Evolutionary conservation across 768 basidiomycete species (phyloP), one percentile per base, ranked within the genome.

Genomic region (Russula abietina): DNA sequence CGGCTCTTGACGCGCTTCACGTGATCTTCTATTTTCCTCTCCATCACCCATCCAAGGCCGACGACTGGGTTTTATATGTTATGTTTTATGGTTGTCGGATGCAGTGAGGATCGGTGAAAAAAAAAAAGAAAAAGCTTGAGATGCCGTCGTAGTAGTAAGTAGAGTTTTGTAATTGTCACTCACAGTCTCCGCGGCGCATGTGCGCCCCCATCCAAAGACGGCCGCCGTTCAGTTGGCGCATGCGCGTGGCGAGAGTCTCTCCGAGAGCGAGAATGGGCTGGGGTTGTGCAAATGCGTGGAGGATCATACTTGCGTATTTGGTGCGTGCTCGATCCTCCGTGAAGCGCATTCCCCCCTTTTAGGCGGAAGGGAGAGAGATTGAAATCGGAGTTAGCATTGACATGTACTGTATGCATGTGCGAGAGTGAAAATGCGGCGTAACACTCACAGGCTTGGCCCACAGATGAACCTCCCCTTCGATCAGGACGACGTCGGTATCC

Each of bases 171-270:
- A n/a, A n/a, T n/a, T 45, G n/a, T 45, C 5, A 65, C 75, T 71
- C 55, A 78, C 76, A 78, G 50, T 78, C 78, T 58, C 77, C 77
- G 45, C 77, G 75, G n/a, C 77, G 76, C 75, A 79, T 78, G 48
- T 78, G 77, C 7, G 73, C 75, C 9, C 70, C 74, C 75, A 78
- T 75, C 78, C 77, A 78, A 67, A 73, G 69, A 4, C 75, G 70
- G 12, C 75, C 76, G 0, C 59, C 72, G 2, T 67, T 70, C 33
- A 69, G 54, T 14, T 69, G 65, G 3, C 58, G 67, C 74, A 79
- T 77, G 54, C 73, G 73, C 24, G 52, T 39, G 16, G 72, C 74
- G 62, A 79, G 73, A 7, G 52, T 55, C 3, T 66, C 68, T 0
- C 72, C 73, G 14, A 79, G 65, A 30, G 70, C 68, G 11, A 75